Evolutionary conservation across 2,329 filamentous ascomycete species (phyloP).

Genomic region (Aurifilum marmelostoma): DNA sequence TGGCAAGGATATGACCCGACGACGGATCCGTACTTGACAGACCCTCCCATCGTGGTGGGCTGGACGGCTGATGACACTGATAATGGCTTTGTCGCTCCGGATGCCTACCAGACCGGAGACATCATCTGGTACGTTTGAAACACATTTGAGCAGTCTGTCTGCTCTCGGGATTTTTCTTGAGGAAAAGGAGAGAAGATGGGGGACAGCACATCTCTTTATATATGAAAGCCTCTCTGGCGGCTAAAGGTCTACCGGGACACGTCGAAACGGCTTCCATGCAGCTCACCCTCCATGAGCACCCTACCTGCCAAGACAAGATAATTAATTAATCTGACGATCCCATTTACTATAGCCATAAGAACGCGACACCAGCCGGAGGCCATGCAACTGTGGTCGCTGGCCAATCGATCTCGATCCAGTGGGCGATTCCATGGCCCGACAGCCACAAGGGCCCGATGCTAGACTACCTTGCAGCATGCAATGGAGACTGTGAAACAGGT

Average conservation of each 20-base stretch:
- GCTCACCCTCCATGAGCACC: not conserved
- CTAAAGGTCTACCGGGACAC: no score
- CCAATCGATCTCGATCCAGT: slow-evolving; percentile 33
- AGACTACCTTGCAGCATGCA: slow-evolving; percentile 42
- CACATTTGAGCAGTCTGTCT: not conserved
- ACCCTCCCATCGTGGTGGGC: slow-evolving; percentile 23
- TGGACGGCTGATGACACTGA: slow-evolving; percentile 31
- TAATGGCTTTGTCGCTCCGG: slow-evolving; percentile 45
- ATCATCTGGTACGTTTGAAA: slow-evolving; percentile 38
- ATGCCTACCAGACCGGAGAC: slow-evolving; percentile 38
- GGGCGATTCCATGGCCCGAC: slow-evolving; percentile 27
- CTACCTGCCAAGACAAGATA: not conserved
- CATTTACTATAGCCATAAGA: slow-evolving; percentile 37
- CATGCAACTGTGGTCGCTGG: slow-evolving; percentile 38
- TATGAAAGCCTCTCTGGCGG: no score
- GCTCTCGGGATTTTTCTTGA: no score
- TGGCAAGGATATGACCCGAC: slow-evolving; percentile 25
- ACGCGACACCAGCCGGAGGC: slow-evolving; percentile 36
- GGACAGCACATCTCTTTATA: not conserved
- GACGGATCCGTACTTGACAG: slow-evolving; percentile 10
- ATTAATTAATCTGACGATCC: not conserved
- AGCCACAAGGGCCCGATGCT: slow-evolving; percentile 38
- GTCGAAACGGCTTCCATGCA: no score
- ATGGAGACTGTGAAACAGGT: slow-evolving; percentile 40
- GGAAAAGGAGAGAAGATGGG: not conserved